Conservation (phyloP, 441 rosid species). For the Geranium incanum region DNA sequence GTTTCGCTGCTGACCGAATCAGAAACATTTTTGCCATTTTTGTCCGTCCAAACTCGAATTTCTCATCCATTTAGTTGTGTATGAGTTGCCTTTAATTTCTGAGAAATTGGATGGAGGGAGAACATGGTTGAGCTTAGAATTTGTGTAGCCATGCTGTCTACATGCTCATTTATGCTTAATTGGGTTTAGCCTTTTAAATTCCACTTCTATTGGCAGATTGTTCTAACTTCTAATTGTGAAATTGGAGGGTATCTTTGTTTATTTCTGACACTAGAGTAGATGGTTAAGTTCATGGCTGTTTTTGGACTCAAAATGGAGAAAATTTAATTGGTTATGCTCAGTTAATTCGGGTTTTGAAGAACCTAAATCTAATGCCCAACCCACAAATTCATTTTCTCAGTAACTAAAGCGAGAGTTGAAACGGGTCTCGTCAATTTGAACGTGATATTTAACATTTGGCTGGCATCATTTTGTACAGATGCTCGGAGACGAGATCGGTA, state of each 20-base stretch:
- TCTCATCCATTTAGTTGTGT: background rate
- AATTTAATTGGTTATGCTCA: background rate
- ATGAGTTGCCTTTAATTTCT: background rate
- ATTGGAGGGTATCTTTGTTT: background rate
- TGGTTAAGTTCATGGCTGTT: background rate
- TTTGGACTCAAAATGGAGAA: background rate
- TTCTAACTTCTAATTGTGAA: background rate
- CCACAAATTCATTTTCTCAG: background rate
- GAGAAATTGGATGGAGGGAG: constrained; percentile 2
- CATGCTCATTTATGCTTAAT: background rate
- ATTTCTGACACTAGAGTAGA: background rate
- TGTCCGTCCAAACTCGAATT: background rate
- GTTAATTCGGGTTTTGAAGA: background rate
- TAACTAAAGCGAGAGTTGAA: background rate
- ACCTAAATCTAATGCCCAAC: background rate
- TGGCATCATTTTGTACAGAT: constrained; percentile 38
- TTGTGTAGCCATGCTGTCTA: background rate
- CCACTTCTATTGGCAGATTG: background rate
- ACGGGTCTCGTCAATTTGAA: background rate
- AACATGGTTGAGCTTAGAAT: background rate
- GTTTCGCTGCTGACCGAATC: background rate
- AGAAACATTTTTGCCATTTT: background rate
- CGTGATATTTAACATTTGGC: constrained; percentile 7
- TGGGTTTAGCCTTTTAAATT: constrained; percentile 3
- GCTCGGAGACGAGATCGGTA: constrained; percentile 98